phyloP scores from a whole-genome alignment of 2,329 filamentous ascomycete genomes.

The Aspergillus sp. region DNA sequence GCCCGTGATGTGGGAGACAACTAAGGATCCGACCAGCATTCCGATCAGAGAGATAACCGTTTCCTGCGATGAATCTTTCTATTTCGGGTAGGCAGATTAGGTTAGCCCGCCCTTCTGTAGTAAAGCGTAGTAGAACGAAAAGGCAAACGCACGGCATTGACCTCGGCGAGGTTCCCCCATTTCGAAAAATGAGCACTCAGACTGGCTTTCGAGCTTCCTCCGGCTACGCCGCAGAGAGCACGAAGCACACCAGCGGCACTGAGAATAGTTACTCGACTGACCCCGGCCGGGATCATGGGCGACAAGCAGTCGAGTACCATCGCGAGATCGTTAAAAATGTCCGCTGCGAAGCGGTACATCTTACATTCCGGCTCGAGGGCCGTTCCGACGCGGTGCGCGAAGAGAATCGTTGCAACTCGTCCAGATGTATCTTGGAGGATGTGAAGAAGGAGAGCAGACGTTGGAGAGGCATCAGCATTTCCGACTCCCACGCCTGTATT shows the following conservation, averaged over 20 bases:
- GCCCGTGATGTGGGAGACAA: constrained; percentile 74
- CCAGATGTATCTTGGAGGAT: constrained; percentile 81
- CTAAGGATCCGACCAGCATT: constrained; percentile 77
- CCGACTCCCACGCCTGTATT: constrained; percentile 74
- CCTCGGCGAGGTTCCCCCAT: constrained; percentile 82
- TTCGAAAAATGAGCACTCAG: constrained; percentile 89
- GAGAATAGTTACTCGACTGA: constrained; percentile 56
- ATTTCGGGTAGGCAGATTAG: not conserved
- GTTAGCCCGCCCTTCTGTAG: constrained; percentile 2
- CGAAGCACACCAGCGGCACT: constrained; percentile 62
- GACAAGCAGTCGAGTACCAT: constrained; percentile 84
- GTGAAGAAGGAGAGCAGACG: constrained; percentile 76
- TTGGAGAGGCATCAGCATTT: constrained; percentile 74
- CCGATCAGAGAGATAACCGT: constrained; percentile 87
- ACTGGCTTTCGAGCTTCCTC: constrained; percentile 85
- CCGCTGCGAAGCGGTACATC: constrained; percentile 80
- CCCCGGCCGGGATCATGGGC: constrained; percentile 65
- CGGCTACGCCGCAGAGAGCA: constrained; percentile 82
- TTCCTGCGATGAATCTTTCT: constrained; percentile 91
- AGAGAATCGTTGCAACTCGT: constrained; percentile 79
- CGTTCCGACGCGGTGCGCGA: constrained; percentile 78
- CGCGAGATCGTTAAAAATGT: constrained; percentile 83
- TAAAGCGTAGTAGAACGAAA: not conserved
- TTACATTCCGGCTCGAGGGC: constrained; percentile 89
- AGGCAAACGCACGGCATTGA: constrained; percentile 67